Base-by-base conservation (phyloP, 2,329 filamentous ascomycete genomes). In the Sporothrix globosa region DNA sequence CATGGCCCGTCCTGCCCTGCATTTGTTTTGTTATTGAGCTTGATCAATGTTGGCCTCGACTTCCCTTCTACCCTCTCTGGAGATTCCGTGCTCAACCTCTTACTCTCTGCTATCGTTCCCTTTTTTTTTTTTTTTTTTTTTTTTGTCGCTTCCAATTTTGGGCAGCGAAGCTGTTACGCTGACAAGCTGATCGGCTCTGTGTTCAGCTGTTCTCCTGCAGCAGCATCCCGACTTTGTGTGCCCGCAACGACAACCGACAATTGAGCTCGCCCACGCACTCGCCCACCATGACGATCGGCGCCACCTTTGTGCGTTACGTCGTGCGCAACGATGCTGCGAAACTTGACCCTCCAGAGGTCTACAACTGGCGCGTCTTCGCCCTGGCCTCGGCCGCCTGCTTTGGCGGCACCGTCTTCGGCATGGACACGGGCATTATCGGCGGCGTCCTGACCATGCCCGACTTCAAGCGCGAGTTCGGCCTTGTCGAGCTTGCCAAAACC, bases 301-400 rank as follows among this genome's bases (percentile, higher is more conserved):
- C 66, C 67, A n/a, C 30, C 1, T 69, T 73, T 61, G 63, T 73
- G 54, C 68, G 50, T 13, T 54, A 61, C 24, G 34, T 85, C 72
- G 81, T 85, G 73, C 82, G 81, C 73, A 85, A 85, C 76, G 83
- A 91, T 75, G 86, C 89, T 56, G 90, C 91, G 81, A 87, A 83
- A 76, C 80, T 81, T 58, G 90, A 91, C 75, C 90, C 90, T 17
- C 83, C 85, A 9, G 87, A 91, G 77, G 87, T 91, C 69, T 91
- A 91, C 79, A 88, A 88, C 75, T 91, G 88, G 88, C 84, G 88
- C 68, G 87, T 90, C 4, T 90, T 89, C 72, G 81, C 85, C 66
- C 80, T 91, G 71, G 88, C 89, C 21, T 86, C 84, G 70, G 89
- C 88, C 34, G 73, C 73, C 24, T 76, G 79, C 72, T 74, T 74